Evolutionary conservation across 116 monocot genomes (phyloP), one percentile per base, ranked within the genome.

Genomic region (Phalaenopsis hybrid): DNA sequence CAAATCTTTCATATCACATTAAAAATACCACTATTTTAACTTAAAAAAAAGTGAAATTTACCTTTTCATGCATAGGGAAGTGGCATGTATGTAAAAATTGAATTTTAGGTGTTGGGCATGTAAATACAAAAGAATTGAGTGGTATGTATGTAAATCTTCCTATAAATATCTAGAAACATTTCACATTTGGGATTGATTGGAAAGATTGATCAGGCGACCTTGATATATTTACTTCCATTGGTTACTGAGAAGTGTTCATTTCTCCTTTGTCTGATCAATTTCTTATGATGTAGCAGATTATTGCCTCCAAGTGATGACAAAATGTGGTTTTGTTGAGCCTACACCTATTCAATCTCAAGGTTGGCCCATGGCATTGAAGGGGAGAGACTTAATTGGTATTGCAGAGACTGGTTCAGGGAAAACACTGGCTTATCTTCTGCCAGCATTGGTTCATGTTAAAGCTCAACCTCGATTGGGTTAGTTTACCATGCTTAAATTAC

Each of bases 391-490:
- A 43, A 83, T 97, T 84, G 96, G 96, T 79, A 92, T 97, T 86
- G 94, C 96, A 4, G 92, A 94, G 82, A 97, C 96, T 77, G 96
- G 96, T 81, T 97, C 96, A n/a, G 96, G 96, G 78, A 97, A 97
- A 78, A 97, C 96, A 43, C 82, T 97, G 80, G 87, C 96, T 12
- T 97, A 97, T 90, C 84, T 97, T 45, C 84, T 97, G 57, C 96
- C 96, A 16, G 94, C 90, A 41, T 75, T 97, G 74, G 92, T 97
- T 72, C 96, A 97, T 90, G 92, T 97, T 81, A 88, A 87, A 75
- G 96, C 96, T 49, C 96, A 97, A 78, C 90, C 92, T 85, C 87
- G 80, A 61, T 81, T 97, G 69, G 92, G 96, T 97, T 88, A 78
- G 88, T 90, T 25, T 43, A 31, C 28, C 41, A 46, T 79, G n/a